Evolutionary conservation across 1,139 yeast species (phyloP), one percentile per base, ranked within the genome.

Genomic region (Saccharomyces pastorianus): DNA sequence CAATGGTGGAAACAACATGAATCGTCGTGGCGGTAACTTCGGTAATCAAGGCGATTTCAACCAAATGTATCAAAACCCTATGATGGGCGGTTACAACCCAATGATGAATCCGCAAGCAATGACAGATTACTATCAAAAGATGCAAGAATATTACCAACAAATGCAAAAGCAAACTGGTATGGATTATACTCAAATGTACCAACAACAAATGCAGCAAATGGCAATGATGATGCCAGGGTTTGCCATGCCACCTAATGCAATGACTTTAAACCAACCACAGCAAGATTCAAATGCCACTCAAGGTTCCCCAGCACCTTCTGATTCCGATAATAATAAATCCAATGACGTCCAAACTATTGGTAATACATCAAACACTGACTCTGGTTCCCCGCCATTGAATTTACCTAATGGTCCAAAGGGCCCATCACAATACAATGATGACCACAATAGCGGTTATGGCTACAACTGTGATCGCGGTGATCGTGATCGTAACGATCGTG

Each of bases 41-140:
- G 49, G 54, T 28, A 49, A 52, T 25, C 52, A 54, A 26, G 54
- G 55, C 38, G 59, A 53, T 17, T 60, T 61, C 62, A 56, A 54
- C 20, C 64, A 60, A 61, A 67, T 62, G 71, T 67, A 60, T 46
- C 67, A 67, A 54, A 63, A 61, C 48, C 70, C 71, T 54, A 68
- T 66, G 64, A 67, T 67, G 64, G 72, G 74, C 62, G 85, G 84
- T 53, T 83, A 84, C 80, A 81, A 85, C 28, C 91, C 93, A 11
- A 85, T 84, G 64, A 83, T 84, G 81, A 82, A 86, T 44, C 93
- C 95, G 4, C 88, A 87, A 60, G 44, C 44, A 14, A 85, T 88
- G 88, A 84, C 85, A 53, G 96, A 88, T 65, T 91, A 90, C 70
- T 87, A 90, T 82, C 89, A 83, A 70, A 80, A 85, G 67, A 83